Conservation (phyloP, 495 filamentous ascomycete species). For the Terfezia claveryi region DNA sequence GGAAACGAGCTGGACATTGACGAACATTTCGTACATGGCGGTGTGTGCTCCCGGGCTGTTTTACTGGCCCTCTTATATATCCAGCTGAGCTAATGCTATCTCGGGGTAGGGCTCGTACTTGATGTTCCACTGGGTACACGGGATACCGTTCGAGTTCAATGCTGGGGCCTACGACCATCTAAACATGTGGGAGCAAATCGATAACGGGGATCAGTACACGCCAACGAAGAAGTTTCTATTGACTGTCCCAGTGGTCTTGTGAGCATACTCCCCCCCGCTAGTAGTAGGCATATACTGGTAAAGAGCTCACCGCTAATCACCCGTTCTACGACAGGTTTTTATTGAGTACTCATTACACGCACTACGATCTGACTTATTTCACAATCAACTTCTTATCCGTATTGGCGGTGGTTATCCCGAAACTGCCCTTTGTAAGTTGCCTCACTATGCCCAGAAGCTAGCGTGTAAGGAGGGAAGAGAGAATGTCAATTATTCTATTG, state of each 20-base stretch:
- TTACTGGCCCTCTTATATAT: too few relatives aligned
- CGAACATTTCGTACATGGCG: conserved; percentile 97
- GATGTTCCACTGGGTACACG: conserved; percentile 98
- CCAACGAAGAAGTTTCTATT: conserved; percentile 95
- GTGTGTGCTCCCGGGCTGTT: conserved; percentile 4
- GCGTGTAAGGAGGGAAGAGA: too few relatives aligned
- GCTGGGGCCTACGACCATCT: conserved; percentile 97
- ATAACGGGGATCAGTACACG: conserved; percentile 96
- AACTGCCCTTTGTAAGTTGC: conserved; percentile 64
- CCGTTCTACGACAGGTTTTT: conserved; percentile 33
- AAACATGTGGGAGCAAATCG: conserved; percentile 99
- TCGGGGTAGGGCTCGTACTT: conserved; percentile 56
- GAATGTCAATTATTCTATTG: too few relatives aligned
- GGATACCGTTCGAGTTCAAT: conserved; percentile 97
- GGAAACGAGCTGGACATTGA: conserved; percentile 94
- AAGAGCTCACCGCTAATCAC: too few relatives aligned
- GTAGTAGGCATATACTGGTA: not conserved
- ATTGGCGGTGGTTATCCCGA: conserved; percentile 79
- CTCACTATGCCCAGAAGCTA: conserved; percentile 1
- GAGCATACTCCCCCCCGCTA: not conserved
- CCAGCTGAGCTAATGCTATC: conserved; percentile 7
- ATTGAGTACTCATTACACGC: conserved; percentile 93
- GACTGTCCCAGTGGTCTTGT: conserved; percentile 70
- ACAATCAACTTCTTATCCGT: conserved; percentile 89
- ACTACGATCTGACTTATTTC: conserved; percentile 91